Evolutionary conservation across 73 alveolate species (phyloP).

Genomic region (Paramecium sexaurelia): DNA sequence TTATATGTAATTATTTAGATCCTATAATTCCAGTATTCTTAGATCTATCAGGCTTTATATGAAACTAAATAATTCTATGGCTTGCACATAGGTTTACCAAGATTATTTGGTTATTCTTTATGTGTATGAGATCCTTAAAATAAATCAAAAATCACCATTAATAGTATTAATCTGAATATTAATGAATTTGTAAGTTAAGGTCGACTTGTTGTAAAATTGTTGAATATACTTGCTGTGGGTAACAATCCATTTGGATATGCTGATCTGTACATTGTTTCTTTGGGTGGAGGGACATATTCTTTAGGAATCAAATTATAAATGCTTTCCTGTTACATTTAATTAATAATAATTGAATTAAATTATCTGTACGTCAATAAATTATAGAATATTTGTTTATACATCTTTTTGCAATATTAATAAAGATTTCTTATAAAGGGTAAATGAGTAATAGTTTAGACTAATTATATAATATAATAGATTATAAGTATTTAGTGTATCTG

Average conservation of each 20-base stretch:
- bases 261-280: constrained; percentile 85
- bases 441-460: too few species aligned
- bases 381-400: too few species aligned
- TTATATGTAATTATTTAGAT: constrained; percentile 32
- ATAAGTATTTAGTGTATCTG: too few species aligned
- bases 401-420: too few species aligned
- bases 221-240: constrained; percentile 95
- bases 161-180: constrained; percentile 21
- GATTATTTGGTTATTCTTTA: constrained; percentile 72
- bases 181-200: constrained; percentile 76
- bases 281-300: constrained; percentile 88
- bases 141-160: constrained; percentile 73
- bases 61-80: neutral
- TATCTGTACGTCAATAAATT: too few species aligned
- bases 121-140: constrained; percentile 78
- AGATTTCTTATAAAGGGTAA: too few species aligned
- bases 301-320: constrained; percentile 95
- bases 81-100: constrained; percentile 83
- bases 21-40: constrained; percentile 82
- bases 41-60: constrained; percentile 70
- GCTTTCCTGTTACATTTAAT: constrained; percentile 90
- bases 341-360: neutral
- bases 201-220: constrained; percentile 83
- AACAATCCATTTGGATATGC: constrained; percentile 80
- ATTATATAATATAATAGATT: too few species aligned